Evolutionary conservation across 768 basidiomycete genomes (phyloP), one percentile per base, ranked within the genome.

Genomic region (Trametes cinnabarina): DNA sequence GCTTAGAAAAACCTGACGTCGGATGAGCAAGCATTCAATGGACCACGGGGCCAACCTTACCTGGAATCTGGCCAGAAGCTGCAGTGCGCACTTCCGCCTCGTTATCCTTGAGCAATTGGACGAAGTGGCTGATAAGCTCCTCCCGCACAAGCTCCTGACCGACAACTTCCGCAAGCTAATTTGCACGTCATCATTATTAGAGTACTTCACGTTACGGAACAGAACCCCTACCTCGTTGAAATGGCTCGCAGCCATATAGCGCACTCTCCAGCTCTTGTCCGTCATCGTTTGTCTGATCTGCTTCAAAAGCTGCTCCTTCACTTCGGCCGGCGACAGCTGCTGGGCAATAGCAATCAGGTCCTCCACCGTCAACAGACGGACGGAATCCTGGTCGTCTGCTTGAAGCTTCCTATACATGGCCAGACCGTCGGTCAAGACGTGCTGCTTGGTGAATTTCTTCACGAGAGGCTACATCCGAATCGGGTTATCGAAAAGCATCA

Each of bases 21-120:
- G 42, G 63, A 50, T 35, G 60, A 61, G 57, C n/a, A 22, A 26
- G 44, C 37, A 25, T 19, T 54, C 17, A 50, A 17, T 25, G 46
- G 41, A 23, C 28, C 53, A 30, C 32, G 15, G 54, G 57, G 20
- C 39, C 48, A 22, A 41, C 69, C 73, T 62, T 71, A 95, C 96
- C 96, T 73, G 97, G 97, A 63, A 99, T 92, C 73, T 98, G 97
- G 37, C 92, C 92, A 37, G 96, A 87, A 50, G 90, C 94, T 41
- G 97, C 96, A 48, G 95, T 98, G 62, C 95, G 86, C 40, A 98
- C 97, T 74, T 99, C 97, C 19, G 97, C 97, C 74, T 99, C 97
- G 67, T 96, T 96, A 69, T 99, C 97, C 73, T 98, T 98, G 68
- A 99, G 77, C 55, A 99, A 79, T 57, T 91, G 87, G 6, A 98